Conservation (phyloP, 169 alveolate genomes). For the Plasmodium inui region DNA sequence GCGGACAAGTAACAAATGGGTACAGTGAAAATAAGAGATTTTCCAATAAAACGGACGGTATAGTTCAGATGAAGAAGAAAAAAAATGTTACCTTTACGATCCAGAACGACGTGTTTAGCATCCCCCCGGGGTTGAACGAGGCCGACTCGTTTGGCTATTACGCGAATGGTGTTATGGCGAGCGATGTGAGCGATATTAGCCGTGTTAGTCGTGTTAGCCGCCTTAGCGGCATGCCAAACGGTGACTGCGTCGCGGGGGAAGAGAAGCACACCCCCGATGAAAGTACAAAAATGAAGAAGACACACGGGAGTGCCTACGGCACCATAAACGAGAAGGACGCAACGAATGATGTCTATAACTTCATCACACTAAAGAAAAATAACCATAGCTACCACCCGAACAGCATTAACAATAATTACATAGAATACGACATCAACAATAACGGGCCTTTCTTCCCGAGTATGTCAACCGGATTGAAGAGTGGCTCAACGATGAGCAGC, state of each 20-base stretch:
- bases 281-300: not conserved
- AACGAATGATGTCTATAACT: not conserved
- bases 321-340: not conserved
- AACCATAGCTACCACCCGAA: not conserved
- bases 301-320: not conserved
- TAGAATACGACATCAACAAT: slow-evolving; percentile 58
- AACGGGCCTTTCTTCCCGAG: not conserved
- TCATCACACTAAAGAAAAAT: slow-evolving; percentile 14
- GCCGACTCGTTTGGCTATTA: not conserved
- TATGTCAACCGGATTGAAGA: not conserved
- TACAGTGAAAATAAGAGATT: not conserved
- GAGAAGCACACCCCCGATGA: not conserved
- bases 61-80: not conserved
- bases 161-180: not conserved
- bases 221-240: no score
- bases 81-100: slow-evolving; percentile 31
- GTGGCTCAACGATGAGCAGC: not conserved
- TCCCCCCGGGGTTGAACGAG: not conserved
- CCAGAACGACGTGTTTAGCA: slow-evolving; percentile 25
- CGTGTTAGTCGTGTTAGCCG: not conserved
- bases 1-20: not conserved
- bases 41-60: not conserved
- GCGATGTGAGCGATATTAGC: not conserved
- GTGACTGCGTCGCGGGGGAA: not conserved
- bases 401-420: slow-evolving; percentile 33